Conservation (phyloP, 2,329 filamentous ascomycete genomes). For the Aspergillus sp. region DNA sequence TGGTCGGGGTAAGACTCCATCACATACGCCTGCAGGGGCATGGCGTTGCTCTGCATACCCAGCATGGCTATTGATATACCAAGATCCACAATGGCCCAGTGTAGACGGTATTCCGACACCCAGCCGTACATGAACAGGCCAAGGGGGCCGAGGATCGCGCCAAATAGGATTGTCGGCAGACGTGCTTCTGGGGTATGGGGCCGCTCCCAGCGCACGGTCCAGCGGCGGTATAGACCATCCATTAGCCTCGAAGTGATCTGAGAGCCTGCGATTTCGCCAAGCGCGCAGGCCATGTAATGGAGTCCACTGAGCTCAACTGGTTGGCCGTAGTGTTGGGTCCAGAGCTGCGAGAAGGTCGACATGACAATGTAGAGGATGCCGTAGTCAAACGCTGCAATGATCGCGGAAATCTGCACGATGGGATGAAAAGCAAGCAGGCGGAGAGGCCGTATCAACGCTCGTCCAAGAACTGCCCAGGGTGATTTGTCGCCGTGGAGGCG, state of each 20-base stretch:
- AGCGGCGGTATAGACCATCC: constrained; percentile 41
- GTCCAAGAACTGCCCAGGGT: constrained; percentile 20
- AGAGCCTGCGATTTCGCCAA: constrained; percentile 59
- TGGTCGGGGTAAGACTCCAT: constrained; percentile 47
- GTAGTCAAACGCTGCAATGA: constrained; percentile 58
- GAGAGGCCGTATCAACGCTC: constrained; percentile 53
- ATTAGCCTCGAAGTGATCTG: constrained; percentile 47
- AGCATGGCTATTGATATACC: constrained; percentile 46
- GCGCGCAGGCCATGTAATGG: constrained; percentile 60
- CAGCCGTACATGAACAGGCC: constrained; percentile 54
- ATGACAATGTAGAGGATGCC: constrained; percentile 62
- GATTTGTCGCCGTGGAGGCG: not conserved
- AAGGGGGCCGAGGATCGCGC: constrained; percentile 48
- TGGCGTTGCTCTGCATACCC: constrained; percentile 25
- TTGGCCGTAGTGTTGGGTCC: constrained; percentile 53
- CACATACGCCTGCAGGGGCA: constrained; percentile 28
- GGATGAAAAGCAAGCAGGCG: constrained; percentile 56
- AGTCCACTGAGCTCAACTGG: constrained; percentile 55
- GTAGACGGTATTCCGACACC: constrained; percentile 43
- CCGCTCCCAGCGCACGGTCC: constrained; percentile 25
- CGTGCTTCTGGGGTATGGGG: constrained; percentile 53
- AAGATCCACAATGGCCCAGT: constrained; percentile 49
- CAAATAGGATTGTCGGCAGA: constrained; percentile 55
- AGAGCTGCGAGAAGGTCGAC: constrained; percentile 60
- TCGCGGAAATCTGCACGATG: constrained; percentile 55